Evolutionary conservation across 2,329 filamentous ascomycete species (phyloP), one percentile per base, ranked within the genome.

Genomic region (Hymenoscyphus salicellus): DNA sequence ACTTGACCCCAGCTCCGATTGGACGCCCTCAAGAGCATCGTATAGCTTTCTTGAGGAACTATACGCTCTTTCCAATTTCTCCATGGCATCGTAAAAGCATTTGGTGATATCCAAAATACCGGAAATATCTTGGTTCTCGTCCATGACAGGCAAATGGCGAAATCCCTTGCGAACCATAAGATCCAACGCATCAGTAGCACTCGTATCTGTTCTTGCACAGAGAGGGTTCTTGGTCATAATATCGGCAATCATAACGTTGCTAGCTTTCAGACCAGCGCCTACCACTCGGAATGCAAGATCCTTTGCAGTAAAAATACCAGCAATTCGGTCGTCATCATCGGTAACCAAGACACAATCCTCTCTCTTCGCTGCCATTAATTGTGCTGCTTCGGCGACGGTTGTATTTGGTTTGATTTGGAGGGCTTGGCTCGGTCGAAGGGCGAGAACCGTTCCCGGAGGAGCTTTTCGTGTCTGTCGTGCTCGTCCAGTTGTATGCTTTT

Each of bases 221-320:
- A 99, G 86, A 11, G 95, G 95, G 81, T 99, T 99, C 84, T 98
- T 97, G 76, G 95, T 99, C 95, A 99, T 99, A 78, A 99, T 99
- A 76, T 98, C 93, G 71, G 93, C 91, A 76, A 99, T 97, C 26
- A 92, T 96, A 72, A 98, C 87, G 76, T 89, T 92, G 77, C 87
- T 89, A 36, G 95, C 91, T 81, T 97, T 96, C 74, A 93, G 84
- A 32, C 95, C 95, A 63, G 89, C 87, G 63, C 94, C 95, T 30
- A 99, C 94, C 11, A 99, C 95, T 65, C 95, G 89, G 83, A 98
- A 99, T 20, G 95, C 95, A 76, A 99, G 83, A 82, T 99, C 95
- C 82, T 99, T 99, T 71, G 95, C 95, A 0, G 95, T 99, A 78
- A 99, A 99, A 77, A 99, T 99, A 80, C 95, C 95, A 55, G 95